Evolutionary conservation across 2,329 filamentous ascomycete genomes (phyloP).

Genomic region (Trichoderma simmonsii): DNA sequence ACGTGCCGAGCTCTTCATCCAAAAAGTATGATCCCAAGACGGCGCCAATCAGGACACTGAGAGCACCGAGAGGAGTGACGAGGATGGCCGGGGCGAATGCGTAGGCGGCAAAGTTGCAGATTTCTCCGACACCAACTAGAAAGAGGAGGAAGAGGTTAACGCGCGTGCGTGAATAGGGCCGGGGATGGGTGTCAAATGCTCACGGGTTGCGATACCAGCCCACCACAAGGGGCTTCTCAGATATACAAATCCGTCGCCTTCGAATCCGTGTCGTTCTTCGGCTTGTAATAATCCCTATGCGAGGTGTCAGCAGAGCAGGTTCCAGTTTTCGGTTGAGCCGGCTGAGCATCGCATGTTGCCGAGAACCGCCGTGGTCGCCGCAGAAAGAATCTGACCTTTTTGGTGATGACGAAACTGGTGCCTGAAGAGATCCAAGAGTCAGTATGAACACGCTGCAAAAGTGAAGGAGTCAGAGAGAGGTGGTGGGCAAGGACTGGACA

Average conservation of each 20-base stretch:
- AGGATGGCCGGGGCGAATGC: conserved; percentile 98
- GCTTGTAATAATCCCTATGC: conserved; percentile 83
- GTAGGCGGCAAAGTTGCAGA: conserved; percentile 97
- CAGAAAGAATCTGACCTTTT: conserved; percentile 64
- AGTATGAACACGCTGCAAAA: not conserved
- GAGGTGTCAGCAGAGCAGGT: not conserved
- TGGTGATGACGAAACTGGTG: conserved; percentile 97
- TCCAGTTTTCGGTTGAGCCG: not conserved
- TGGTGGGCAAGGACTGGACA: conserved; percentile 27
- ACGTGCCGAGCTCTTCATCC: conserved; percentile 79
- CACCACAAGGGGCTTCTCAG: conserved; percentile 95
- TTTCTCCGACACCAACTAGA: conserved; percentile 83
- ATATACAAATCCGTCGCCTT: conserved; percentile 94
- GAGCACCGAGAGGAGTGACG: conserved; percentile 88
- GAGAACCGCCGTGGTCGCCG: not conserved
- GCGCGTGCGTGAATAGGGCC: not conserved
- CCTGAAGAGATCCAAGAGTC: conserved; percentile 47
- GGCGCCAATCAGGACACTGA: conserved; percentile 92
- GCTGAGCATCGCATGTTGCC: not conserved
- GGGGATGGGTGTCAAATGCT: conserved; percentile 31
- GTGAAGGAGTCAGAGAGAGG: conserved; percentile 4
- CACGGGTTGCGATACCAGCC: conserved; percentile 87
- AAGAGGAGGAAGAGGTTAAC: conserved; percentile 24
- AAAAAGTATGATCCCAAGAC: conserved; percentile 94
- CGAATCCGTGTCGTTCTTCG: conserved; percentile 88